Evolutionary conservation across 1,284 basidiomycete genomes (phyloP).

Genomic region (Veloporphyrellus conicus): DNA sequence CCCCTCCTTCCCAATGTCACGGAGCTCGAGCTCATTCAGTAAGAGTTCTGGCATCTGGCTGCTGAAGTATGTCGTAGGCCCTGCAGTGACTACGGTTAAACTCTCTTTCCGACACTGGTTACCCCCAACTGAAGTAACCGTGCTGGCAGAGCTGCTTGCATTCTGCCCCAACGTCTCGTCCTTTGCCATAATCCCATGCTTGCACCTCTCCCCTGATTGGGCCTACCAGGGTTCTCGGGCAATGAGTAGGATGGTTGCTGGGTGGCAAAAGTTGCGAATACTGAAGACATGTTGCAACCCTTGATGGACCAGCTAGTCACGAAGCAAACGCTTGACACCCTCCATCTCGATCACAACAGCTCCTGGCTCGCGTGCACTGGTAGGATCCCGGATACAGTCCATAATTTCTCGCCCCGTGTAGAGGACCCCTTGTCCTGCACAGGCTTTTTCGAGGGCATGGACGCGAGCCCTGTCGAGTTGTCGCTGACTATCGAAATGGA

Average conservation of each 20-base stretch:
- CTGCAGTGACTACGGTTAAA: constrained; percentile 7
- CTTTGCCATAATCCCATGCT: constrained; percentile 1
- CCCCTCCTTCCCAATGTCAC: no score
- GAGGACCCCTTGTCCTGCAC: not conserved
- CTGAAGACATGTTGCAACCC: constrained; percentile 6
- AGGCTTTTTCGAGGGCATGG: not conserved
- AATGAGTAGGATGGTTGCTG: constrained; percentile 14
- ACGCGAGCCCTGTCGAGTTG: constrained; percentile 12
- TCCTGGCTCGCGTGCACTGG: constrained; percentile 5
- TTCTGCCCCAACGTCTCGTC: constrained; percentile 20
- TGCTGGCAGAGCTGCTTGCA: constrained; percentile 9
- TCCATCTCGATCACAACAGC: constrained; percentile 4
- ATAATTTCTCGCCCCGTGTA: constrained; percentile 3
- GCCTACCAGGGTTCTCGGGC: not conserved
- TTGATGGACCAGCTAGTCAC: constrained; percentile 11
- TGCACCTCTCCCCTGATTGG: not conserved
- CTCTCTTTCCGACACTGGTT: constrained; percentile 9
- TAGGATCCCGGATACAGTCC: constrained; percentile 6
- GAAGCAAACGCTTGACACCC: not conserved
- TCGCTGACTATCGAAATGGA: no score
- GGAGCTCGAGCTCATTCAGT: not conserved
- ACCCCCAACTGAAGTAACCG: not conserved
- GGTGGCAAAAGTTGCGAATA: constrained; percentile 9
- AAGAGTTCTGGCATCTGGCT: constrained; percentile 9
- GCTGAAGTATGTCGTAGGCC: constrained; percentile 10